These are phyloP conservation scores for Omphalotus olearius DNA, from an alignment of 1,284 basidiomycete species.

Conservation along the genomic window DNA sequence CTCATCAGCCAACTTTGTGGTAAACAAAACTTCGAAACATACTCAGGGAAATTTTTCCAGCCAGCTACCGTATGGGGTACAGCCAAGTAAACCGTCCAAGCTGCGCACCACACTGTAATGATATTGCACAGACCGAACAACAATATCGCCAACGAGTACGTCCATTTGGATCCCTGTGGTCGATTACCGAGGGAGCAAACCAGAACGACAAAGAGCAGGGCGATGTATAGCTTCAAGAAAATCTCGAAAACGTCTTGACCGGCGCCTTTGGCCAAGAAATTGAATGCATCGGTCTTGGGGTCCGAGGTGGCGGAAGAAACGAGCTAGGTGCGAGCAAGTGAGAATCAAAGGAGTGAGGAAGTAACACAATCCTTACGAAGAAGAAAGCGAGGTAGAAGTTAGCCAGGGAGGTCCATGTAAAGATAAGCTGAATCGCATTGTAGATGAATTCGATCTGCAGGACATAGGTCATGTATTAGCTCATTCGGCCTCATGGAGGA, in stretches of 20 bases:
- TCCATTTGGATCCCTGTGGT: conserved; percentile 84
- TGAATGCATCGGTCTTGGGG: conserved; percentile 65
- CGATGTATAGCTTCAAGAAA: conserved; percentile 81
- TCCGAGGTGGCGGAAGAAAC: conserved; percentile 72
- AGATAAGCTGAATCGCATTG: conserved; percentile 73
- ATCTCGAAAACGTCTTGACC: conserved; percentile 77
- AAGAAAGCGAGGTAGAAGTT: conserved; percentile 84
- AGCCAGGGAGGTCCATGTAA: conserved; percentile 81
- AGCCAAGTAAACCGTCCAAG: conserved; percentile 81
- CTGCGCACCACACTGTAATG: conserved; percentile 86
- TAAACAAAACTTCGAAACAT: conserved; percentile 23
- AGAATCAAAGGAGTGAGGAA: conserved; percentile 7
- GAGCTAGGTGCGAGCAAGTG: conserved; percentile 37
- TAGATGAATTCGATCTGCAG: conserved; percentile 75
- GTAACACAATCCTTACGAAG: conserved; percentile 53
- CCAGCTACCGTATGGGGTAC: conserved; percentile 70
- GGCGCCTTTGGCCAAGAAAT: conserved; percentile 67
- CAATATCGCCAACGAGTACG: conserved; percentile 70
- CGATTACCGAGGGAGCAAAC: conserved; percentile 86
- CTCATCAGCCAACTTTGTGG: conserved; percentile 28
- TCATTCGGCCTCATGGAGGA: neutral
- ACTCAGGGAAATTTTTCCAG: conserved; percentile 67
- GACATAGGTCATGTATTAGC: conserved; percentile 1
- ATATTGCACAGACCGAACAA: conserved; percentile 73
- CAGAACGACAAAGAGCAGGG: conserved; percentile 67